Percentiles rank a stretch among this genome's conserved stretches.
These are phyloP conservation scores for Fusarium sp. DNA, from an alignment of 2,329 filamentous ascomycete species.

Conservation along the genomic window DNA sequence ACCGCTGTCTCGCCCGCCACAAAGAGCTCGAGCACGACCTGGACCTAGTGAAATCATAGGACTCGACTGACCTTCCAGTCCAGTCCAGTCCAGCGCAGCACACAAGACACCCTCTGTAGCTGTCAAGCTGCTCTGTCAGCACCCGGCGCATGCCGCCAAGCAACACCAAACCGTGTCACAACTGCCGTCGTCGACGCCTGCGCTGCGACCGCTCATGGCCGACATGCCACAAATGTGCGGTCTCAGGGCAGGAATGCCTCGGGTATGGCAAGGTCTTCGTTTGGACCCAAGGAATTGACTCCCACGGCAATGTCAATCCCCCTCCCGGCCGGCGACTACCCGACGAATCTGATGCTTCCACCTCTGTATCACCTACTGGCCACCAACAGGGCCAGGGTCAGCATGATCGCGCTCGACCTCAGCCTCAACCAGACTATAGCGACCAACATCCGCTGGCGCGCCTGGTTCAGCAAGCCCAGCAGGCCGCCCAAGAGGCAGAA, in stretches of 20 bases:
- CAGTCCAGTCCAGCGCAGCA: slow-evolving; percentile 5
- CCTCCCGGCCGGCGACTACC: slow-evolving; percentile 39
- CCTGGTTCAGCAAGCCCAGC: slow-evolving; percentile 21
- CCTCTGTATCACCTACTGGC: slow-evolving; percentile 12
- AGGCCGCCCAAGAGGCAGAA: slow-evolving; percentile 30
- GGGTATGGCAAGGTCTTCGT: slow-evolving; percentile 70
- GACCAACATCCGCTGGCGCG: slow-evolving; percentile 37
- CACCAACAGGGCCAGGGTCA: slow-evolving; percentile 11
- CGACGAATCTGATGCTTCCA: slow-evolving; percentile 33
- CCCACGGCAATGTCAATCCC: slow-evolving; percentile 57
- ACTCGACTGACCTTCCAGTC: slow-evolving; percentile 1
- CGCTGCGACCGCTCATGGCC: slow-evolving; percentile 71
- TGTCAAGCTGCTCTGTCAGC: slow-evolving; percentile 41
- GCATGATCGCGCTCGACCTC: slow-evolving; percentile 17
- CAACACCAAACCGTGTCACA: slow-evolving; percentile 64
- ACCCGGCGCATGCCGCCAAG: slow-evolving; percentile 49
- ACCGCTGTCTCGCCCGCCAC: slow-evolving; percentile 30
- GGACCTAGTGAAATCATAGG: slow-evolving; percentile 26
- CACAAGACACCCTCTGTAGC: slow-evolving; percentile 14
- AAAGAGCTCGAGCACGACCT: slow-evolving; percentile 36
- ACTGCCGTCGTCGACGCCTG: slow-evolving; percentile 69
- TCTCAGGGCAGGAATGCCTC: slow-evolving; percentile 66
- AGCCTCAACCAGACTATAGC: slow-evolving; percentile 33
- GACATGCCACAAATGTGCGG: slow-evolving; percentile 67
- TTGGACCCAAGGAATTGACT: slow-evolving; percentile 66